Evolutionary conservation across 1,284 basidiomycete genomes (phyloP).

Genomic region (Rhodotorula glutinis): DNA sequence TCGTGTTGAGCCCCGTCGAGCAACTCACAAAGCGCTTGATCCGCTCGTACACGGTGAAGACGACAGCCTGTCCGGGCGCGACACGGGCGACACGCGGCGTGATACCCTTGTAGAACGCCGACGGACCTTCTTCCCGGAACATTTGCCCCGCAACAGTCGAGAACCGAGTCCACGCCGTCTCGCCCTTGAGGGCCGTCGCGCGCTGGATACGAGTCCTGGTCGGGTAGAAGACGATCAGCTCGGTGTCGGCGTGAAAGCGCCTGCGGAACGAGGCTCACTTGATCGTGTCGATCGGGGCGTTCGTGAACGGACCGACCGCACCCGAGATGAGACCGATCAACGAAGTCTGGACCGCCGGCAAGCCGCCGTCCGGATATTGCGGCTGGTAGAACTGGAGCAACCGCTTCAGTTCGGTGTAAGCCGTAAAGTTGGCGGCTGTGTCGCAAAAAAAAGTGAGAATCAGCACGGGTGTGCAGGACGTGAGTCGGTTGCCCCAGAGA

Average conservation of each 20-base stretch:
- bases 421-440: constrained; percentile 90
- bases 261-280: constrained; percentile 27
- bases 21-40: constrained; percentile 24
- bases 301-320: constrained; percentile 61
- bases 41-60: constrained; percentile 83
- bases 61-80: constrained; percentile 88
- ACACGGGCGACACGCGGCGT: constrained; percentile 94
- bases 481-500: background rate
- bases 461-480: background rate
- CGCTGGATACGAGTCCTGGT: constrained; percentile 61
- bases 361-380: constrained; percentile 56
- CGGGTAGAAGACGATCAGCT: no score
- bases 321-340: constrained; percentile 90
- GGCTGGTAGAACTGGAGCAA: constrained; percentile 73
- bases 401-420: constrained; percentile 95
- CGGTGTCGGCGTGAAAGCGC: no score
- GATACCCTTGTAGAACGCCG: constrained; percentile 58
- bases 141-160: constrained; percentile 78
- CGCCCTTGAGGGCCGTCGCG: constrained; percentile 69
- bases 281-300: constrained; percentile 45
- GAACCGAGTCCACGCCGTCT: constrained; percentile 70
- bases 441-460: background rate
- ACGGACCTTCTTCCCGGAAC: constrained; percentile 75
- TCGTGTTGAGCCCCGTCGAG: no score
- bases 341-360: constrained; percentile 95